Evolutionary conservation across 1,284 basidiomycete species (phyloP), one percentile per base, ranked within the genome.

Genomic region (Irpex lacteus): DNA sequence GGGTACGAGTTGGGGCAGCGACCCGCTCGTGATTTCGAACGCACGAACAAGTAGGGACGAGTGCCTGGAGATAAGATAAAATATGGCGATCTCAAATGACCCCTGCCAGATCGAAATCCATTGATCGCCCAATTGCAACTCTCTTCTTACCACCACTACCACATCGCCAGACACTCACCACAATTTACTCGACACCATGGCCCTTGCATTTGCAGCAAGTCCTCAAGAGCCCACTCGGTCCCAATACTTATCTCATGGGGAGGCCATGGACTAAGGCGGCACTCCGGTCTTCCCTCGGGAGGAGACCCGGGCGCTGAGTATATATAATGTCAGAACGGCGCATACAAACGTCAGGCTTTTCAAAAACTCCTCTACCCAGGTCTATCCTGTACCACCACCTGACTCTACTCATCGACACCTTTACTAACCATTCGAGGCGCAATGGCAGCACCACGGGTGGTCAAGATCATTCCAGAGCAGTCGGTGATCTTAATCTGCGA

Each of bases 401-500:
- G 64, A 54, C 55, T 44, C 19, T 7, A 32, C 26, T 44, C 32
- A 47, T 52, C 50, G 18, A n/a, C 44, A 47, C 19, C 50, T 47
- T 44, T 44, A 37, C 44, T 56, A 34, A n/a, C n/a, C 53, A 61
- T 38, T 26, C 4, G 9, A 49, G 37, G 60, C 64, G 40, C 40
- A 38, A 68, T 67, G 52, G 65, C 66, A 60, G 70, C 69, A 66
- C 74, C 78, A 68, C 63, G 74, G 26, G 68, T 79, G 50, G 71
- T 74, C 4, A 80, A 74, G 63, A 77, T 86, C 65, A 73, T 80
- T 18, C 80, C 84, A 7, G 70, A 70, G 0, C 76, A 75, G 6
- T 89, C 90, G 9, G 73, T 90, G 34, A 86, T 96, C 77, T 83
- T 95, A 64, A 77, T 92, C 40, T 95, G 93, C 75, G 94, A 96